Evolutionary conservation across 1,284 basidiomycete genomes (phyloP), one percentile per base, ranked within the genome.

Genomic region (Acaromyces ingoldii): DNA sequence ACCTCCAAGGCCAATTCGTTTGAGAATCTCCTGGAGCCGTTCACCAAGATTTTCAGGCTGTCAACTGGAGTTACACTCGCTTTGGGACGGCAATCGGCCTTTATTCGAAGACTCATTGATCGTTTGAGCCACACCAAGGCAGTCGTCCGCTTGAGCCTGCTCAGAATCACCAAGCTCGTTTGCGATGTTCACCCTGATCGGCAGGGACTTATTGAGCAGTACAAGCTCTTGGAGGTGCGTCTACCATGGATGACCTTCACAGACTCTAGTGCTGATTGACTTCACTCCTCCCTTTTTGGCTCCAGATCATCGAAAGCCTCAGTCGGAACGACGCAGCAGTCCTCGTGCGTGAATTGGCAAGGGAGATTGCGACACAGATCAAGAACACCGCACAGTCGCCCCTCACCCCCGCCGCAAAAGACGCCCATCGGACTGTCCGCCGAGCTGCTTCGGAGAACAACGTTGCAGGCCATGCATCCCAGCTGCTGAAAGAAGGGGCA

Each of bases 1-100:
- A 82, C 84, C 3, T 58, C 62, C 48, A 91, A 92, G 72, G 85
- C 88, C 17, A 88, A 88, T 60, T 91, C 90, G 1, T 97, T 97
- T 74, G 93, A 97, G 76, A 91, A 90, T 65, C 80, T 97, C 19
- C 82, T 98, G 5, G 93, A 97, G 58, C 90, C 91, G 10, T 63
- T 76, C 15, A 65, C 75, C 49, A 75, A 95, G 80, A 86, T 96
- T 49, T 85, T 86, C 53, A 87, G 91, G 29, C 76, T 90, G 6
- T 95, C 91, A 0, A 82, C 81, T 1, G 77, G 80, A 1, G 76
- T 97, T 28, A 85, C 89, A 0, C 82, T 88, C 26, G 83, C 84
- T 24, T 81, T 97, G 53, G 84, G 89, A 15, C 53, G 57, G 26
- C 87, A 87, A 44, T 81, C 88, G 2, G 80, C 84, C 26, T 92